A percentile compares a stretch with the other conserved stretches of the same genome.
Evolutionary conservation across 495 filamentous ascomycete species (phyloP).

Genomic region (Hamigera avellanea): DNA sequence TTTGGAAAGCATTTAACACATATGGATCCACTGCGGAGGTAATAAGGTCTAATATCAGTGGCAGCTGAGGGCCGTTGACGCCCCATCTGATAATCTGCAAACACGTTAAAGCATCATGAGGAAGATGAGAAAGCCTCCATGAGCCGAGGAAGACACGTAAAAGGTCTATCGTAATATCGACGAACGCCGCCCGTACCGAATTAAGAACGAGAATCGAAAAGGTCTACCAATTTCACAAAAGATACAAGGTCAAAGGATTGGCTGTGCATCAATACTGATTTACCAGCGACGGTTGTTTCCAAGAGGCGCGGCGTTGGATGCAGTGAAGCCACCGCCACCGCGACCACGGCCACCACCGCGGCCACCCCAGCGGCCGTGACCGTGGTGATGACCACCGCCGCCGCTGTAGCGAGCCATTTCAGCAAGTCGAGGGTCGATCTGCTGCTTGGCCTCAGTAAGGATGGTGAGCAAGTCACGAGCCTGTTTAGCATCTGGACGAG

Average conservation of each 20-base stretch:
- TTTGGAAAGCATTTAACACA: not conserved
- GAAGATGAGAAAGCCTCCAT: not conserved
- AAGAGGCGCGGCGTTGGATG: constrained; percentile 52
- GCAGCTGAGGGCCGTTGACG: not conserved
- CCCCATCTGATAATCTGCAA: not conserved
- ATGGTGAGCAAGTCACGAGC: constrained; percentile 91
- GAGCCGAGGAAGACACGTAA: constrained; percentile 10
- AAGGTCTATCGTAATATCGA: constrained; percentile 35
- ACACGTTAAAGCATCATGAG: not conserved
- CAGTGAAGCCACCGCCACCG: constrained; percentile 38
- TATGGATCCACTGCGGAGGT: not conserved
- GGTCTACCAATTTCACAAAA: constrained; percentile 25
- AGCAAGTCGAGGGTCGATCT: constrained; percentile 87
- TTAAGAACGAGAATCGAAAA: constrained; percentile 12
- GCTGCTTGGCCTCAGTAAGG: constrained; percentile 93
- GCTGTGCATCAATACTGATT: constrained; percentile 12
- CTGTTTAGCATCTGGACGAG: constrained; percentile 74
- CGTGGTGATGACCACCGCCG: constrained; percentile 62
- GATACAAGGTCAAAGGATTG: constrained; percentile 20
- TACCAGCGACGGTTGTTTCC: constrained; percentile 54
- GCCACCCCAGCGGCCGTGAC: constrained; percentile 49
- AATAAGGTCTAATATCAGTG: not conserved
- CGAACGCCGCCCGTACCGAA: constrained; percentile 32
- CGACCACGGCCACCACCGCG: constrained; percentile 44
- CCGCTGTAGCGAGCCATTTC: constrained; percentile 94